Conservation (phyloP, 2,329 filamentous ascomycete species). For the Didymella arachidicola region DNA sequence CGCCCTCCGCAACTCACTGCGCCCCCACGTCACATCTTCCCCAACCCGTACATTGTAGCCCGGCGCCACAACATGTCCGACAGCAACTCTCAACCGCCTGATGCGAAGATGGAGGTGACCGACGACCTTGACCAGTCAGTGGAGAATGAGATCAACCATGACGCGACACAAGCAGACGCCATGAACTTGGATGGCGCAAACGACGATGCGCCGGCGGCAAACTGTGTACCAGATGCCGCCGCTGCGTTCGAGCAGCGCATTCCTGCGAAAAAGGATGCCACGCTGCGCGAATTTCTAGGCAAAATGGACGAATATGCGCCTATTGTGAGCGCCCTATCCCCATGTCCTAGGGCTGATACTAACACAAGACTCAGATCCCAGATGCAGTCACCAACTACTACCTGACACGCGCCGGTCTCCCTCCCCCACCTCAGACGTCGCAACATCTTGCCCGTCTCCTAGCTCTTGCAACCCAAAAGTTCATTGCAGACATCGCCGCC, state of each 20-base stretch:
- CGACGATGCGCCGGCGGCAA: slow-evolving; percentile 45
- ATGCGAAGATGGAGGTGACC: slow-evolving; percentile 43
- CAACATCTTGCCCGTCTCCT: slow-evolving; percentile 90
- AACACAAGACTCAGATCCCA: slow-evolving; percentile 72
- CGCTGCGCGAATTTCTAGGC: slow-evolving; percentile 86
- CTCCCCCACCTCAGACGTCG: slow-evolving; percentile 89
- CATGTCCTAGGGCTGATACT: slow-evolving; percentile 16
- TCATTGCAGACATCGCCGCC: slow-evolving; percentile 95
- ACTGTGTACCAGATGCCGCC: slow-evolving; percentile 54
- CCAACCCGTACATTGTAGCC: slow-evolving; percentile 9
- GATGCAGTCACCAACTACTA: slow-evolving; percentile 99
- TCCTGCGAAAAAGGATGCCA: slow-evolving; percentile 87
- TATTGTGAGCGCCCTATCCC: slow-evolving; percentile 69
- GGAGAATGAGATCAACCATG: slow-evolving; percentile 53
- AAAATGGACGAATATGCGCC: slow-evolving; percentile 99
- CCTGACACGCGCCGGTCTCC: slow-evolving; percentile 92
- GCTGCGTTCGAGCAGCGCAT: slow-evolving; percentile 67
- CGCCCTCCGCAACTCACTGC: slow-evolving; percentile 25
- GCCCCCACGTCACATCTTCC: slow-evolving; percentile 19
- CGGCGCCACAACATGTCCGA: slow-evolving; percentile 42
- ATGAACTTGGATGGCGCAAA: slow-evolving; percentile 54
- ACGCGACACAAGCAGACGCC: slow-evolving; percentile 47
- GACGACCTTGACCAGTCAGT: slow-evolving; percentile 53
- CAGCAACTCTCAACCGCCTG: slow-evolving; percentile 37
- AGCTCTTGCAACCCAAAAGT: slow-evolving; percentile 97